Percentiles rank a stretch among this genome's conserved stretches.
Evolutionary conservation across 257 asterid genomes (phyloP).

Genomic region (Primulina huaijiensis): DNA sequence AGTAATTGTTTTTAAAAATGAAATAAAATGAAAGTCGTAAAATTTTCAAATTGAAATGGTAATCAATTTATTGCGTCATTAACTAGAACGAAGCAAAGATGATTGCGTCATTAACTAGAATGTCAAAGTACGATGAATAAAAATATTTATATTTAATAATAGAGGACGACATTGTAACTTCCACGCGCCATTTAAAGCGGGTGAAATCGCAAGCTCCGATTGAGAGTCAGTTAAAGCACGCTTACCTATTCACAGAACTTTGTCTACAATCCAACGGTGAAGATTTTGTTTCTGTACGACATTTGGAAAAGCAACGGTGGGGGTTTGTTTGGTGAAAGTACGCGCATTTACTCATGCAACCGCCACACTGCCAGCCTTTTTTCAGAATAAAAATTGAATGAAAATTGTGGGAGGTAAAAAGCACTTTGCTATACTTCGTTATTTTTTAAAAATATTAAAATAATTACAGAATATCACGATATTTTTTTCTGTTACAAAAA

Average conservation of each 20-base stretch:
- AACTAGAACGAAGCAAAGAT: too few relatives aligned
- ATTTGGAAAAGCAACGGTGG: background rate
- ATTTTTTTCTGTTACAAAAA: too few relatives aligned
- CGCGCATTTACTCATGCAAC: background rate
- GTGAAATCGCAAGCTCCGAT: background rate
- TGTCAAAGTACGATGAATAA: background rate
- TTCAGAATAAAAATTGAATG: background rate
- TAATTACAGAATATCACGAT: too few relatives aligned
- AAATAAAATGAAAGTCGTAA: too few relatives aligned
- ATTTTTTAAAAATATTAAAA: too few relatives aligned
- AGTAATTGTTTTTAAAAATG: too few relatives aligned
- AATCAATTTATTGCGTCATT: too few relatives aligned
- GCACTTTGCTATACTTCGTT: background rate
- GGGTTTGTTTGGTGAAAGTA: background rate
- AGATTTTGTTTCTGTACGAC: background rate
- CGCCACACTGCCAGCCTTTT: background rate
- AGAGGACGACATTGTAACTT: background rate
- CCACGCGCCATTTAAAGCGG: conserved; percentile 1
- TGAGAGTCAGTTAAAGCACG: background rate
- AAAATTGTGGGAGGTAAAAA: too few relatives aligned
- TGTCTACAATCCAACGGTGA: background rate
- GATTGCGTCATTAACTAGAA: too few relatives aligned
- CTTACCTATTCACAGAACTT: background rate
- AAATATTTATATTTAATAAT: too few relatives aligned
- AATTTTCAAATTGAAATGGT: too few relatives aligned